Evolutionary conservation across 257 asterid genomes (phyloP).

Genomic region (Catharanthus roseus): DNA sequence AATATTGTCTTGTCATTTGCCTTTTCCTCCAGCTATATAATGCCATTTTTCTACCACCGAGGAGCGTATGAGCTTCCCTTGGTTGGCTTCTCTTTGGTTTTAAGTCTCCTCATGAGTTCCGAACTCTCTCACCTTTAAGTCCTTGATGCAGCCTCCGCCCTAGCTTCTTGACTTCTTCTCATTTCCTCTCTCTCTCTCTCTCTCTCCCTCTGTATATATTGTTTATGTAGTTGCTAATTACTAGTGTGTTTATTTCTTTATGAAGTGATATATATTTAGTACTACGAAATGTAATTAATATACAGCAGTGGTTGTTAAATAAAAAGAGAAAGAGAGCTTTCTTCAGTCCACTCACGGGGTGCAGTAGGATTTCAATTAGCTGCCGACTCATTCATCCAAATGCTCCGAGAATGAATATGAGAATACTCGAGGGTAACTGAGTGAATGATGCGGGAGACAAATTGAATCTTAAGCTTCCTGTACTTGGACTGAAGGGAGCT

Average conservation of each 20-base stretch:
- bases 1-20: conserved; percentile 13
- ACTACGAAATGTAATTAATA: no score
- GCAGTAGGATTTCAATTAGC: conserved; percentile 73
- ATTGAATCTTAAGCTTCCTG: conserved; percentile 57
- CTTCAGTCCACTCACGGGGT: conserved; percentile 81
- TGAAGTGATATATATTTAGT: no score
- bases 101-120: not conserved
- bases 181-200: not conserved
- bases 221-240: no score
- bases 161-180: not conserved
- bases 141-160: not conserved
- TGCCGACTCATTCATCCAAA: conserved; percentile 98
- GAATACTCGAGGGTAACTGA: conserved; percentile 44
- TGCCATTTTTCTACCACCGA: conserved; percentile 3
- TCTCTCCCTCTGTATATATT: not conserved
- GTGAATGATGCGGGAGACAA: conserved; percentile 94
- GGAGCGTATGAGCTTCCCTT: not conserved
- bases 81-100: not conserved
- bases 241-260: no score
- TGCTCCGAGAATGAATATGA: conserved; percentile 35
- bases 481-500: conserved; percentile 99
- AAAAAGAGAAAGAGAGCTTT: conserved; percentile 98
- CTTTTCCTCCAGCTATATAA: conserved; percentile 21
- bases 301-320: no score
- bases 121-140: not conserved